Percentiles rank a stretch among this genome's conserved stretches.
These are phyloP conservation scores for Daldinia vernicosa DNA, from an alignment of 495 filamentous ascomycete genomes.

Conservation along the genomic window DNA sequence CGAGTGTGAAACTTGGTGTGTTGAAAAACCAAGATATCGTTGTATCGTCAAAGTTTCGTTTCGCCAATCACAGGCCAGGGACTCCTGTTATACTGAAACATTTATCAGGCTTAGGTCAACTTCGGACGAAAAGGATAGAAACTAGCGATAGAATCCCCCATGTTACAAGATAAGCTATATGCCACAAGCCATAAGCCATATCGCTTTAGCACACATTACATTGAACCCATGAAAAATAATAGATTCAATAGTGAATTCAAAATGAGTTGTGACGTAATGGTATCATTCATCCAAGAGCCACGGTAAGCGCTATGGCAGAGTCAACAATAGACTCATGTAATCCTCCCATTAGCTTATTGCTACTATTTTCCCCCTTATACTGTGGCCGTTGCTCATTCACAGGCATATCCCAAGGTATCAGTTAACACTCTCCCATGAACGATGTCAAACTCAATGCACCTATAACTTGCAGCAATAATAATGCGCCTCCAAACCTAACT, in stretches of 20 bases:
- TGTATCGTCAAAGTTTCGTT: conserved; percentile 30
- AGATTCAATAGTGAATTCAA: conserved; percentile 12
- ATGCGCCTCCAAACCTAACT: conserved; percentile 31
- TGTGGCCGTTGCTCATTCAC: conserved; percentile 33
- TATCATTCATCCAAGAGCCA: conserved; percentile 36
- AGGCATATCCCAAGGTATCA: conserved; percentile 36
- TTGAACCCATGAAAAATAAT: background rate
- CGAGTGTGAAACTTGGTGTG: conserved; percentile 32
- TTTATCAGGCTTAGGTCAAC: conserved; percentile 13
- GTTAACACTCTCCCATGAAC: conserved; percentile 1
- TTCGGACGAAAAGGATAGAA: conserved; percentile 35
- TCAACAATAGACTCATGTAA: conserved; percentile 13
- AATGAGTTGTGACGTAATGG: conserved; percentile 28
- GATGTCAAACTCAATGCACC: conserved; percentile 21
- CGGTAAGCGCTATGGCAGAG: conserved; percentile 21
- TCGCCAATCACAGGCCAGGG: conserved; percentile 34
- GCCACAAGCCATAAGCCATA: background rate
- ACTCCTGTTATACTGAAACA: conserved; percentile 38
- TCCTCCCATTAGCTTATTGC: conserved; percentile 18
- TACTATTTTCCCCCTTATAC: conserved; percentile 2
- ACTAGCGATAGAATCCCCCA: conserved; percentile 11
- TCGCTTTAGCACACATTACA: conserved; percentile 4
- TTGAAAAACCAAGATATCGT: conserved; percentile 25
- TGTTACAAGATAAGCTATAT: background rate
- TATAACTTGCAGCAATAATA: conserved; percentile 11